phyloP scores from a whole-genome alignment of 331 rosid species.

The Quercus tomentella region DNA sequence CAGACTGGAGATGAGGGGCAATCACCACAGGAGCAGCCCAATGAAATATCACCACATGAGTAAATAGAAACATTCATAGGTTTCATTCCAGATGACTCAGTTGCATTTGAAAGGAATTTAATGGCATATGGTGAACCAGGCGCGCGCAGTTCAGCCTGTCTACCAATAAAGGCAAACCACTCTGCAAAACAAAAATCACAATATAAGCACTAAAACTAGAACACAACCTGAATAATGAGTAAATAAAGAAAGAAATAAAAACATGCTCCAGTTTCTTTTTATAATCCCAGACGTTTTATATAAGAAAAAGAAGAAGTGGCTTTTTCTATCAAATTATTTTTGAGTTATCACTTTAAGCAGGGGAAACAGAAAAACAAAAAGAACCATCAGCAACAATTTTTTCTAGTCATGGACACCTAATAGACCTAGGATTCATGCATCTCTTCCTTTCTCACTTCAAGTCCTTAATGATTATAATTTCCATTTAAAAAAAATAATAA shows the following conservation, averaged over 20 bases:
- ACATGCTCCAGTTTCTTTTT: neutral
- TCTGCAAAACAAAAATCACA: slow-evolving; percentile 56
- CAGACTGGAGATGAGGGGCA: slow-evolving; percentile 86
- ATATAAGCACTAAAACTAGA: slow-evolving; percentile 15
- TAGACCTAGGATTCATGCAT: slow-evolving; percentile 7
- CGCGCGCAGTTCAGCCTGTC: slow-evolving; percentile 44
- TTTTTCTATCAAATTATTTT: neutral
- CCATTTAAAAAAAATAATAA: no score
- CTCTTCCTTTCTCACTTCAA: neutral
- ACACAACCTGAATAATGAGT: slow-evolving; percentile 4
- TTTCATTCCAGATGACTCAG: slow-evolving; percentile 65
- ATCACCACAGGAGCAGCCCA: slow-evolving; percentile 99
- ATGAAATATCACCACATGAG: slow-evolving; percentile 84
- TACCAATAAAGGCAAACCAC: slow-evolving; percentile 88
- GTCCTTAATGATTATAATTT: neutral
- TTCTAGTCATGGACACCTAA: neutral
- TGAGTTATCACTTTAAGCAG: neutral
- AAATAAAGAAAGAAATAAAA: neutral
- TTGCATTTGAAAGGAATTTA: slow-evolving; percentile 47
- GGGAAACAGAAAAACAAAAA: neutral
- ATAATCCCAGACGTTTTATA: neutral
- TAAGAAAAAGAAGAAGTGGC: neutral
- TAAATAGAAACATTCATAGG: slow-evolving; percentile 92
- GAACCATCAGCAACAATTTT: neutral
- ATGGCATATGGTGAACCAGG: slow-evolving; percentile 93